Percentiles rank a stretch among this genome's conserved stretches.
phyloP scores from a whole-genome alignment of 768 basidiomycete species.

The Termitomyces sp. region DNA sequence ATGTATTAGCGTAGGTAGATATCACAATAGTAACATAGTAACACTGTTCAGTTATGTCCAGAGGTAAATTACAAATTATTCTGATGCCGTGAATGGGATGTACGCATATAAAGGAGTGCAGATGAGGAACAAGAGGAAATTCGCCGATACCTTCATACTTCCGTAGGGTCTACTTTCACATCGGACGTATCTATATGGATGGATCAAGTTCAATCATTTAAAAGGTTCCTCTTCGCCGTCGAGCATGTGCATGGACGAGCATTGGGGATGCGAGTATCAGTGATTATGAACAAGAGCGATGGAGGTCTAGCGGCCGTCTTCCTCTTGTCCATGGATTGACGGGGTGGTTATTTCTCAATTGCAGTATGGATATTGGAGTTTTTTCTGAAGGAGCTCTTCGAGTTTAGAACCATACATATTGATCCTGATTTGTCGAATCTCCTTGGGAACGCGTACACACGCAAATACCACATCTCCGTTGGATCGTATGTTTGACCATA shows the following conservation, averaged over 20 bases:
- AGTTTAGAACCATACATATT: constrained; percentile 93
- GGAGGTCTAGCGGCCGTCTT: constrained; percentile 27
- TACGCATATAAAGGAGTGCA: no score
- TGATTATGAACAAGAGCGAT: constrained; percentile 54
- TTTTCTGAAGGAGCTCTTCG: constrained; percentile 86
- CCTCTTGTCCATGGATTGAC: not conserved
- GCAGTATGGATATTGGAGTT: constrained; percentile 76
- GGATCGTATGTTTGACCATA: not conserved
- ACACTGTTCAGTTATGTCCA: not conserved
- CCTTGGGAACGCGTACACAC: constrained; percentile 69
- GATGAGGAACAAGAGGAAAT: no score
- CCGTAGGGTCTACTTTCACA: no score
- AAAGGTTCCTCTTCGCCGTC: constrained; percentile 87
- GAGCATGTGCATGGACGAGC: constrained; percentile 69
- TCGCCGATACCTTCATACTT: no score
- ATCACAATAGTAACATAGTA: no score
- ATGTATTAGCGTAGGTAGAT: no score
- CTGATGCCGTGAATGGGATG: no score
- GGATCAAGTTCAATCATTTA: constrained; percentile 73
- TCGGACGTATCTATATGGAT: no score
- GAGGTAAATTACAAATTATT: no score
- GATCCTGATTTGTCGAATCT: constrained; percentile 99
- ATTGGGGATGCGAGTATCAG: constrained; percentile 61
- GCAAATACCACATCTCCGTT: constrained; percentile 36
- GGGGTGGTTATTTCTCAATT: constrained; percentile 48